Evolutionary conservation across 2,329 filamentous ascomycete genomes (phyloP), one percentile per base, ranked within the genome.

Genomic region (Aschersonia sp.): DNA sequence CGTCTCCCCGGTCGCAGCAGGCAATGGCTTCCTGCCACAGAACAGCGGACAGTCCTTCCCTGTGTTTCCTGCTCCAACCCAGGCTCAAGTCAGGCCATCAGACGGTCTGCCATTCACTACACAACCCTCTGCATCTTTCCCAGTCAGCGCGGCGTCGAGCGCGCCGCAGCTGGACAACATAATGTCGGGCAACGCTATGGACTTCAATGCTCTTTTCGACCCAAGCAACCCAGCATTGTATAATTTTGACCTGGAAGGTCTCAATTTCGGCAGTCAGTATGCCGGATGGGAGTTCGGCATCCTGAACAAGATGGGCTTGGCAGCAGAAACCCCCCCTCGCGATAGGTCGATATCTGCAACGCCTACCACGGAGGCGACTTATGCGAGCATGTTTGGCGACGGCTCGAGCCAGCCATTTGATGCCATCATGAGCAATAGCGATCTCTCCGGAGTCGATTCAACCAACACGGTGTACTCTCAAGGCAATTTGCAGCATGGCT

Each of bases 201-300:
- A 66, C 47, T 79, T 80, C 55, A 72, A 72, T 40, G 68, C 76
- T 48, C 73, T 94, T 31, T 95, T 96, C 59, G 89, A 96, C 56
- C 87, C 88, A 0, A 92, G 86, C 60, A 92, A 97, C 61, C 88
- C 89, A 3, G 85, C 89, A 1, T 69, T 95, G 48, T 96, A 94
- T 75, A 96, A 96, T 62, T 95, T 97, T 63, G 89, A 97, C 62
- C 78, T 96, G 9, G 89, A 94, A 48, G 89, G 88, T 50, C 77
- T 96, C 61, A 67, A 68, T 49, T 98, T 97, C 63, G 89, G 89
- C 48, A 97, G 92, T 61, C 88, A 94, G 54, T 98, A 97, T 60
- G 91, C 89, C 51, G 91, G 89, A 20, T 75, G 95, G 63, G 92
- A 97, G 64, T 96, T 97, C 62, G 85, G 89, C 47, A 96, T 97